Evolutionary conservation across 2,329 filamentous ascomycete species (phyloP), one percentile per base, ranked within the genome.

Genomic region (Akanthomyces muscarius): DNA sequence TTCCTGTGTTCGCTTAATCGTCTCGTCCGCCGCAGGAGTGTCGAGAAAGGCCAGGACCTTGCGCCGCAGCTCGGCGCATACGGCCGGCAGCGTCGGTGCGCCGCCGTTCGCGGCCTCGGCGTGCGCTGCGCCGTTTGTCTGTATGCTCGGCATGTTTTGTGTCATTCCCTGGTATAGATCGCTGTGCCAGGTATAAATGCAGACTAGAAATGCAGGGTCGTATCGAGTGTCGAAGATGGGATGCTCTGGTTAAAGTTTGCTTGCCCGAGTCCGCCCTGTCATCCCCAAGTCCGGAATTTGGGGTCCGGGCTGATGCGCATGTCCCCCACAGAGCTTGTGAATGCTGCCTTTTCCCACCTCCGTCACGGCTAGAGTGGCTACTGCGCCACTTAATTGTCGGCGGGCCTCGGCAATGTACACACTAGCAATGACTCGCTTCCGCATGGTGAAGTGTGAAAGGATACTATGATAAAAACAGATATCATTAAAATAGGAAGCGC

Each of bases 1-100:
- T 63, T 79, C 76, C 77, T 97, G 93, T 48, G 63, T 64, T 21
- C 41, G 42, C 48, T 36, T 25, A 2, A 28, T 48, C 25, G 63
- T 30, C 47, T 57, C 52, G 53, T 64, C 63, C 11, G 60, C 36
- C 11, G 58, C 45, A 23, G 58, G 57, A n/a, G 36, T 36, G 45
- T 64, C 53, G 18, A 64, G 58, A 30, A 64, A 64, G 13, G 58
- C 63, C 42, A 62, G 47, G n/a, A 64, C 63, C 47, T 64, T 62
- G 58, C 63, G 58, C 58, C 63, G 52, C 16, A 62, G 47, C 18
- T 59, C 57, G 59, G 53, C 53, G 52, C 58, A 62, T 28, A 64
- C 44, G 5, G 41, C 45, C 63, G 58, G 52, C 45, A 62, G 42
- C 11, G 58, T 53, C 58, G 58, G 14, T 28, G 53, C 48, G 28